These are phyloP conservation scores for Hericium rajendrae DNA, from an alignment of 768 basidiomycete genomes.

Conservation along the genomic window DNA sequence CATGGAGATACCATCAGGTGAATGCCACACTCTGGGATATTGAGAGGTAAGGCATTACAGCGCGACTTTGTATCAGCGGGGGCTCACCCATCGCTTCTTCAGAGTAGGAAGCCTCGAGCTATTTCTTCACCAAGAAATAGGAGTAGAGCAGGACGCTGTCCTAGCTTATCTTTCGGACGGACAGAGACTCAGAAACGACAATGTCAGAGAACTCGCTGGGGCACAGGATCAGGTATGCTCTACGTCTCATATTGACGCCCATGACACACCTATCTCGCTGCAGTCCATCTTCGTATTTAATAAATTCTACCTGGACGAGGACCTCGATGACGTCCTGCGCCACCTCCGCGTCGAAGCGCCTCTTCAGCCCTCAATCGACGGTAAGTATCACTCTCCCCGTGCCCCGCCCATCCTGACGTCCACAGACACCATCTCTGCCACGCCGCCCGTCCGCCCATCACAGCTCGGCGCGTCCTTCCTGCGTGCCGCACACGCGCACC, in stretches of 20 bases:
- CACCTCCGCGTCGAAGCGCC: constrained; percentile 51
- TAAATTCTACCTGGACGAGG: constrained; percentile 66
- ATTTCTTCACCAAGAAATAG: constrained; percentile 64
- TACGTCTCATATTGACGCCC: not conserved
- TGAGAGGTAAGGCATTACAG: constrained; percentile 61
- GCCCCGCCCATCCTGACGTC: not conserved
- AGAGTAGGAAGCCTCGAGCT: constrained; percentile 62
- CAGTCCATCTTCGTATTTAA: constrained; percentile 79
- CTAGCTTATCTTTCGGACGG: constrained; percentile 79
- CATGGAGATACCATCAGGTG: constrained; percentile 24
- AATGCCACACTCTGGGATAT: constrained; percentile 67
- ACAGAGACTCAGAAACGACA: constrained; percentile 56
- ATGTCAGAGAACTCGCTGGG: constrained; percentile 68
- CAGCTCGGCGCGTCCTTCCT: constrained; percentile 60
- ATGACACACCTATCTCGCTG: not conserved
- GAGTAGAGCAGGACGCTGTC: constrained; percentile 57
- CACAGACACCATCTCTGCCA: constrained; percentile 51
- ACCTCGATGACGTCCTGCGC: constrained; percentile 54
- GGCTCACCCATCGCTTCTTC: constrained; percentile 3
- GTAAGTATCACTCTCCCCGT: constrained; percentile 25
- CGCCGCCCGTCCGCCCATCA: constrained; percentile 63
- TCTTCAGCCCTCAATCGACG: constrained; percentile 64
- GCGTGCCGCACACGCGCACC: constrained; percentile 52
- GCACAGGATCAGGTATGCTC: constrained; percentile 60
- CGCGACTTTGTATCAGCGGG: no score